Evolutionary conservation across 1,284 basidiomycete species (phyloP).

Genomic region (Pisolithus thermaeus): DNA sequence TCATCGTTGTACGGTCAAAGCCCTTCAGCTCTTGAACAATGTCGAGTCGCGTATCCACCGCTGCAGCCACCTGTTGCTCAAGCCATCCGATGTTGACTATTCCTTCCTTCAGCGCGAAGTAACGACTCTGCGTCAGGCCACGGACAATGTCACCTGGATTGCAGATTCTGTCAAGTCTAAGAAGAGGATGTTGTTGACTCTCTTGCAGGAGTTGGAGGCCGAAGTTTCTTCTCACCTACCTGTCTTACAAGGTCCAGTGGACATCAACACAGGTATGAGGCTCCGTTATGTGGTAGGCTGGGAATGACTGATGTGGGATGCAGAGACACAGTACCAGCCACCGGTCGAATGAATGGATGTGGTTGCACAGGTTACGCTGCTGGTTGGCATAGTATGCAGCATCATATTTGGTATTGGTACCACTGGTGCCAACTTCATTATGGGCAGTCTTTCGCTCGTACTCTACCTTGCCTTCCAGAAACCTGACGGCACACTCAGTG

Average conservation of each 20-base stretch:
- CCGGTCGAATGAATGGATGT: constrained; percentile 3
- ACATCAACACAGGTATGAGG: too few relatives aligned
- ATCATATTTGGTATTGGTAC: constrained; percentile 7
- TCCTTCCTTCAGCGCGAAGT: too few relatives aligned
- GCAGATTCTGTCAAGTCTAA: neutral
- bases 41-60: too few relatives aligned
- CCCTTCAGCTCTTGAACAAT: too few relatives aligned
- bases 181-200: neutral
- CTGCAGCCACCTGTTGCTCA: too few relatives aligned
- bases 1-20: too few relatives aligned
- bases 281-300: too few relatives aligned
- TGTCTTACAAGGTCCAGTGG: too few relatives aligned
- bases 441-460: constrained; percentile 3
- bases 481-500: neutral
- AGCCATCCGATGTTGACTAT: too few relatives aligned
- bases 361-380: constrained; percentile 4
- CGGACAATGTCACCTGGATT: too few relatives aligned
- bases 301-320: neutral
- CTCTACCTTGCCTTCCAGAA: constrained; percentile 9
- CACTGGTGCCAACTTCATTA: constrained; percentile 4
- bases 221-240: too few relatives aligned
- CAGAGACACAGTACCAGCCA: neutral
- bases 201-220: neutral
- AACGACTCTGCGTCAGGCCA: too few relatives aligned
- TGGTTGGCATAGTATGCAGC: constrained; percentile 6